phyloP scores from a whole-genome alignment of 306 rosid species.

The Inga oerstediana region DNA sequence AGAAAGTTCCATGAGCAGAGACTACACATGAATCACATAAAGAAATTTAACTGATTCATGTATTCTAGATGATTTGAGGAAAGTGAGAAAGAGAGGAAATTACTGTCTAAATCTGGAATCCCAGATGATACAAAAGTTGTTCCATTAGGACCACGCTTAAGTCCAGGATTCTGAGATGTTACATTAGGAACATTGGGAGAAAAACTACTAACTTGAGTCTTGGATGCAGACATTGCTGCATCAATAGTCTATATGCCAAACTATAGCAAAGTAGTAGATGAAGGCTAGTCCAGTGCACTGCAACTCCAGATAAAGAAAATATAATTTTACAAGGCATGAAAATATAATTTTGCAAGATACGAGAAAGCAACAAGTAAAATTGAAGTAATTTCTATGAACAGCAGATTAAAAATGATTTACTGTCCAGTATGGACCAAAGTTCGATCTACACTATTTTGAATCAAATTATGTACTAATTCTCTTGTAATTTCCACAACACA shows the following conservation, averaged over 20 bases:
- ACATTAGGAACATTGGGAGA: constrained; percentile 60
- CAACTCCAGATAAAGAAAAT: neutral
- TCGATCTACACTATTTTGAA: neutral
- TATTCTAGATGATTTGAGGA: constrained; percentile 13
- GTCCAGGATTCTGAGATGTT: constrained; percentile 59
- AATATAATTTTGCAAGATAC: neutral
- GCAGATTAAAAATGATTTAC: neutral
- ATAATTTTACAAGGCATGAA: constrained; percentile 3
- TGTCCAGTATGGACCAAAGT: neutral
- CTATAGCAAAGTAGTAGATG: neutral
- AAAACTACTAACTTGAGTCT: constrained; percentile 69
- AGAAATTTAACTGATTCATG: constrained; percentile 1
- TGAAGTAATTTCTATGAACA: neutral
- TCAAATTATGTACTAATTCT: neutral
- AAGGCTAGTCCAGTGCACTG: neutral
- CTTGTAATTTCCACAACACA: neutral
- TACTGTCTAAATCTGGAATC: constrained; percentile 86
- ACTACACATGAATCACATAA: constrained; percentile 2
- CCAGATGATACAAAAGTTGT: constrained; percentile 73
- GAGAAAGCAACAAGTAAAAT: neutral
- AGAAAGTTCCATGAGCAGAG: constrained; percentile 10
- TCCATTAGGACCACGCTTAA: constrained; percentile 83
- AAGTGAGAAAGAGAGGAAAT: constrained; percentile 26
- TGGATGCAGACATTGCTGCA: constrained; percentile 59
- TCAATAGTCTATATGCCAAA: constrained; percentile 33